Evolutionary conservation across 208 protist species (phyloP), one percentile per base, ranked within the genome.

Genomic region (Tetramitus jugosus): DNA sequence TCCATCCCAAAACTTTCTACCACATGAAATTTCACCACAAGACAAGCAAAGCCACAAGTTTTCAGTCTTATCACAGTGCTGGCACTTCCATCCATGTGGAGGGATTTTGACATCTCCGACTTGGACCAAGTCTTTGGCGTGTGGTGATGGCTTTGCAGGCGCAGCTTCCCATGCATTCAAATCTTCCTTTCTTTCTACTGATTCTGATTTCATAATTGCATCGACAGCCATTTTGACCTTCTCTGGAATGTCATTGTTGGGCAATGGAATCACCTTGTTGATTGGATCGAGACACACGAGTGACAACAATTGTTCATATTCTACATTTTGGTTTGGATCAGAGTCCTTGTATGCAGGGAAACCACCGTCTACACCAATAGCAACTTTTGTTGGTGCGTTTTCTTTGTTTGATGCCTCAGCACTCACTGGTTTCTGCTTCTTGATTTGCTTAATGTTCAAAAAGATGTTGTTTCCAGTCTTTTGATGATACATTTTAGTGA

Each of bases 11-110:
- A 95, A 82, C 26, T 65, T 52, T 29, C 88, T 76, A 20, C 85
- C 93, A 81, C 96, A 98, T 31, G 90, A 88, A 75, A 98, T 84
- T 42, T 86, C 80, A 35, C 94, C 95, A 78, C 91, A 95, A 29
- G 92, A 93, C 68, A 98, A 82, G 83, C 91, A 95, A 84, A 98
- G 89, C 94, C 95, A 98, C 76, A 97, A 91, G 83, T 98, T 97
- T 42, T 88, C 67, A 20, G n/a, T 76, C 76, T 93, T 90, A 2
- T 84, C 91, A 80, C 95, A 97, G 4, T 77, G 10, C 6, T 10
- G 20, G 76, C 87, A 90, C 40, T 85, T 39, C 42, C 67, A 60
- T 37, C 45, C 37, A 46, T 8, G 33, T 20, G 77, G 49, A 43
- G 67, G 53, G 0, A 49, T 60, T n/a, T n/a, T n/a, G 31, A 46